Conservation (phyloP, 768 basidiomycete species). For the Cubamyces sp. region DNA sequence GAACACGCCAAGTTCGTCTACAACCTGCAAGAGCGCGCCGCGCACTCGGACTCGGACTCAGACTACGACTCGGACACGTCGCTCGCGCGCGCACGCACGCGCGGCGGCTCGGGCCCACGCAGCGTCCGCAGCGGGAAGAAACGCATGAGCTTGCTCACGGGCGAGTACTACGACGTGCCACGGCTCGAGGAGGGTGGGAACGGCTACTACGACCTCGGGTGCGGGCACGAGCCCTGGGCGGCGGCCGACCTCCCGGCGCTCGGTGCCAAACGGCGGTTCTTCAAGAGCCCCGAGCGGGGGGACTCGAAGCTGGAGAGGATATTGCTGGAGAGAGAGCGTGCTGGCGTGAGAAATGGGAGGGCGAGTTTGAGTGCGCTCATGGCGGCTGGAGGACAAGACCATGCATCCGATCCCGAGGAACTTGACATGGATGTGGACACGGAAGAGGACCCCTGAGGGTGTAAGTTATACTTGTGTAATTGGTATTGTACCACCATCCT, state of each 20-base stretch:
- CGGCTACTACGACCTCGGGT: conserved; percentile 37
- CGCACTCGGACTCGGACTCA: conserved; percentile 34
- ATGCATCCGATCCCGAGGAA: conserved; percentile 6
- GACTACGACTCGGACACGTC: conserved; percentile 43
- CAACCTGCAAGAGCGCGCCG: conserved; percentile 34
- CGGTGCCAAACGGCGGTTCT: conserved; percentile 52
- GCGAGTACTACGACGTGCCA: conserved; percentile 57
- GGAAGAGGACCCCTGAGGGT: conserved; percentile 11
- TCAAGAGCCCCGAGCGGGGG: conserved; percentile 51
- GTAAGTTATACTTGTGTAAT: conserved; percentile 16
- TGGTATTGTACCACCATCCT: conserved; percentile 2
- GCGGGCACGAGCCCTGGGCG: conserved; percentile 25
- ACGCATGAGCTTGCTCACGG: conserved; percentile 73
- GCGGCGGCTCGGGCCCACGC: conserved; percentile 26
- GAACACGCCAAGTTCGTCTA: conserved; percentile 71
- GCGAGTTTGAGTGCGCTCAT: conserved; percentile 22
- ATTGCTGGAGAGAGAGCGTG: conserved; percentile 21
- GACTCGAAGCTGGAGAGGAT: conserved; percentile 31
- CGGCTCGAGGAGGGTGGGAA: conserved; percentile 46
- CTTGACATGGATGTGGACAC: conserved; percentile 23
- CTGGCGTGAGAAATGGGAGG: conserved; percentile 6
- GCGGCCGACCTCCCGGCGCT: background rate
- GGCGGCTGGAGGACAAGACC: conserved; percentile 24
- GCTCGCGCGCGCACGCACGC: conserved; percentile 18
- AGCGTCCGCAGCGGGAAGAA: conserved; percentile 42